Evolutionary conservation across 2,329 filamentous ascomycete genomes (phyloP).

Genomic region (Monosporascus cannonballus): DNA sequence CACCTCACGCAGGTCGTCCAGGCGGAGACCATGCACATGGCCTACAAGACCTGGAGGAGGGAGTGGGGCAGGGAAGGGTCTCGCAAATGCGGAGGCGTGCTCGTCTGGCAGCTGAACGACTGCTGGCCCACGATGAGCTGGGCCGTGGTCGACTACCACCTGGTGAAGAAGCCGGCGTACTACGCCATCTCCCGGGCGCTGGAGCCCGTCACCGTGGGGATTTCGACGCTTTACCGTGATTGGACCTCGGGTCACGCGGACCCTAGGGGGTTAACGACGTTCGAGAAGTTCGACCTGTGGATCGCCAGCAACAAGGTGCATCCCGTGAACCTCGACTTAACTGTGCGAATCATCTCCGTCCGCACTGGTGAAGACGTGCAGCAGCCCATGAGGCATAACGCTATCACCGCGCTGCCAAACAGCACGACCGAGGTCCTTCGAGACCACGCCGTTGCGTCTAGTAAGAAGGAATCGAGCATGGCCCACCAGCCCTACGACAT

Average conservation of each 20-base stretch:
- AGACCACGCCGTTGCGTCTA: slow-evolving; percentile 21
- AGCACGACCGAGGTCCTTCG: slow-evolving; percentile 33
- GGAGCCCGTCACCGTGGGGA: slow-evolving; percentile 52
- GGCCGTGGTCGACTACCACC: slow-evolving; percentile 60
- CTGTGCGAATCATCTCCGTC: slow-evolving; percentile 36
- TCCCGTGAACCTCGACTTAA: slow-evolving; percentile 20
- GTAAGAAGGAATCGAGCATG: slow-evolving; percentile 9
- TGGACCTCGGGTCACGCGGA: slow-evolving; percentile 40
- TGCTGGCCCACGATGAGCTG: slow-evolving; percentile 63
- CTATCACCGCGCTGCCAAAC: slow-evolving; percentile 27
- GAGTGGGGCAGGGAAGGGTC: slow-evolving; percentile 54
- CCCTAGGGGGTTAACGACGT: slow-evolving; percentile 29
- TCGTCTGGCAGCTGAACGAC: slow-evolving; percentile 67
- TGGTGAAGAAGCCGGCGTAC: slow-evolving; percentile 60
- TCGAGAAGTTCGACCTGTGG: slow-evolving; percentile 38
- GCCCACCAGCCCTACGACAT: slow-evolving; percentile 23
- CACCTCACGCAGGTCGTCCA: slow-evolving; percentile 51
- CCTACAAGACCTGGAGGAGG: slow-evolving; percentile 52
- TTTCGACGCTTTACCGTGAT: slow-evolving; percentile 37
- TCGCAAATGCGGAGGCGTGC: slow-evolving; percentile 56
- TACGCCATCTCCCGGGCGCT: slow-evolving; percentile 48
- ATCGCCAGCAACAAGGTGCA: slow-evolving; percentile 28
- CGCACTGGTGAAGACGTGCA: slow-evolving; percentile 30
- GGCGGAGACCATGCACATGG: slow-evolving; percentile 44
- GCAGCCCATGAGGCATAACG: slow-evolving; percentile 13